A percentile compares a stretch with the other conserved stretches of the same genome.
Evolutionary conservation across 805 yeast species (phyloP).

Genomic region (Ogataea paraovalis): DNA sequence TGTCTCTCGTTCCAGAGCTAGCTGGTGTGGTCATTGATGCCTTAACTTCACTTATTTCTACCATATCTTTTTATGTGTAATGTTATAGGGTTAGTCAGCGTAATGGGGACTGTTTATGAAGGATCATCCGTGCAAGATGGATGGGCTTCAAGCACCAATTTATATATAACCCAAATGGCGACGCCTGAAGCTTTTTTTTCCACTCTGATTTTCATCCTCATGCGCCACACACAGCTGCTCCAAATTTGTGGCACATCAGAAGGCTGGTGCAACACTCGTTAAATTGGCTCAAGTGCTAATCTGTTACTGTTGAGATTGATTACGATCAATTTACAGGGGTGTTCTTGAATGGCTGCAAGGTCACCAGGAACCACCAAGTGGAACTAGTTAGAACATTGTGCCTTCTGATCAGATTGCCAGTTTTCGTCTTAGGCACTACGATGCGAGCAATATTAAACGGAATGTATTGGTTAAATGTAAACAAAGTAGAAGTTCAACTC

Average conservation of each 20-base stretch:
- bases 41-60: slow-evolving; percentile 72
- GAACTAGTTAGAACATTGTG: no score
- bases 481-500: not conserved
- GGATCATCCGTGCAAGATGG: not conserved
- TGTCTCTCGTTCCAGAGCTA: slow-evolving; percentile 20
- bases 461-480: not conserved
- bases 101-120: no score
- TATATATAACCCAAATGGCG: no score
- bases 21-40: slow-evolving; percentile 11
- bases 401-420: no score
- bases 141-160: not conserved
- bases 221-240: not conserved
- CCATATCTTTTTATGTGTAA: slow-evolving; percentile 44
- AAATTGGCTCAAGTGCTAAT: no score
- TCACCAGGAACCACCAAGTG: no score
- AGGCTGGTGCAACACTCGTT: no score
- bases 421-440: no score
- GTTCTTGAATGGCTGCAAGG: no score
- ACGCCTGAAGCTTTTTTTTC: not conserved
- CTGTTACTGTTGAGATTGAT: no score
- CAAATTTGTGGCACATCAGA: not conserved
- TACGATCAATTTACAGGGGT: no score
- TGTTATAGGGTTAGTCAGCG: no score
- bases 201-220: not conserved
- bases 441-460: not conserved